Conservation (phyloP, 306 rosid genomes). For the Amphicarpaea edgeworthii region DNA sequence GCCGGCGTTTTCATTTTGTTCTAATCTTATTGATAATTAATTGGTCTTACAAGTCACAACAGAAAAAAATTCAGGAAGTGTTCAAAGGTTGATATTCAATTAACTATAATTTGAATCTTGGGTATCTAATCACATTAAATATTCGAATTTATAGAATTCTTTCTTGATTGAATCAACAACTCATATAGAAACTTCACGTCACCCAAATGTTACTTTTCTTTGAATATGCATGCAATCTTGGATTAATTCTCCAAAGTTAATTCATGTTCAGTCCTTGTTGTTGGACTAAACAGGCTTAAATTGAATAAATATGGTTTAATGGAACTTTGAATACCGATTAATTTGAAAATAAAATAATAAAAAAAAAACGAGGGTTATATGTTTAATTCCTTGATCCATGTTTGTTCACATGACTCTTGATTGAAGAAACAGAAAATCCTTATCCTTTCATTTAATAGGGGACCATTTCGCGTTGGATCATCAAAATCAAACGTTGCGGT, state of each 20-base stretch:
- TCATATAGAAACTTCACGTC: background rate
- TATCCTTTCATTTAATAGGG: background rate
- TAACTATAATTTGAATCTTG: too few relatives aligned
- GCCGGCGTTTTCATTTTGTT: background rate
- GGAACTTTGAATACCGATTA: background rate
- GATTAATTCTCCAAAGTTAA: background rate
- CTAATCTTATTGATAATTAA: too few relatives aligned
- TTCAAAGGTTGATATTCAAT: background rate
- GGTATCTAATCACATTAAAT: too few relatives aligned
- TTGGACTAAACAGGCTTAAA: background rate
- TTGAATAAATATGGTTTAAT: background rate
- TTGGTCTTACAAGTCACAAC: too few relatives aligned
- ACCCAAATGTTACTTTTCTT: background rate
- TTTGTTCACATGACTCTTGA: background rate
- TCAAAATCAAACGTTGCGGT: background rate
- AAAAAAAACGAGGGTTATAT: background rate
- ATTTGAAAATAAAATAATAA: background rate
- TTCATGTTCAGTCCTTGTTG: background rate
- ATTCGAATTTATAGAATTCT: too few relatives aligned
- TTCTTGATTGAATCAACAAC: background rate
- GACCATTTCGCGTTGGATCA: background rate
- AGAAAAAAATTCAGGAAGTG: background rate
- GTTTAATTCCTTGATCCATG: background rate
- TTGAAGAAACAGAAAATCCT: background rate
- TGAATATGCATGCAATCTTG: constrained; percentile 3